Evolutionary conservation across 805 yeast species (phyloP).

Genomic region (Saccharomycopsis lassenensis): DNA sequence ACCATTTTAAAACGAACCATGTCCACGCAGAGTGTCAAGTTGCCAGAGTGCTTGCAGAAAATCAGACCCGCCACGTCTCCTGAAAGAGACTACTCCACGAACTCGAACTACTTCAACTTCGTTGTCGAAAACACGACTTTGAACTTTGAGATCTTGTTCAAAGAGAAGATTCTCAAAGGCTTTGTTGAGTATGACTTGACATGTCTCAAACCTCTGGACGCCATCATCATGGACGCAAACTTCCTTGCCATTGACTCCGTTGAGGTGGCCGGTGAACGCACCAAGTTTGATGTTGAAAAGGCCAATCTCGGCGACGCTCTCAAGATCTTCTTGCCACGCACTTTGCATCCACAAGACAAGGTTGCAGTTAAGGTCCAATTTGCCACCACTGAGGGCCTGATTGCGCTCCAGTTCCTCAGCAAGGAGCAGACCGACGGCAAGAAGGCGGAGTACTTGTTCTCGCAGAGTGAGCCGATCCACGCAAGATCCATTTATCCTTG

Average conservation of each 20-base stretch:
- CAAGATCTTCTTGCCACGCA: constrained; percentile 11
- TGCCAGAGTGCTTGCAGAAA: constrained; percentile 13
- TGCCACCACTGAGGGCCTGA: constrained; percentile 61
- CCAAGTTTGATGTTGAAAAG: not conserved
- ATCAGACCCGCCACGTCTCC: constrained; percentile 22
- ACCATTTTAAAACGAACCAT: not conserved
- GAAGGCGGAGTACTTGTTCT: constrained; percentile 60
- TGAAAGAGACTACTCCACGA: constrained; percentile 65
- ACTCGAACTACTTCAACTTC: constrained; percentile 57
- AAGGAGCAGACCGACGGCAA: constrained; percentile 66
- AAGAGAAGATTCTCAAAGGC: constrained; percentile 41
- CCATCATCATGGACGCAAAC: constrained; percentile 60
- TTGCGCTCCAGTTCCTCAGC: constrained; percentile 81
- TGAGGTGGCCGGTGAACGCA: constrained; percentile 37
- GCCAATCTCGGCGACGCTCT: constrained; percentile 8
- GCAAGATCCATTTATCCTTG: constrained; percentile 83
- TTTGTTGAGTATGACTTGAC: constrained; percentile 37
- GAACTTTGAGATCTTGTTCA: constrained; percentile 45
- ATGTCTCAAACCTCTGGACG: no score
- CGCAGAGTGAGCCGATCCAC: constrained; percentile 88
- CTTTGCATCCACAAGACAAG: no score
- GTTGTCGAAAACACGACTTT: constrained; percentile 40
- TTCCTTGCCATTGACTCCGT: constrained; percentile 39
- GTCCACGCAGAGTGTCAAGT: constrained; percentile 4
- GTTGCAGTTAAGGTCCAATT: constrained; percentile 36